phyloP scores from a whole-genome alignment of 106 monocot species.

The Hemerocallis citrina region DNA sequence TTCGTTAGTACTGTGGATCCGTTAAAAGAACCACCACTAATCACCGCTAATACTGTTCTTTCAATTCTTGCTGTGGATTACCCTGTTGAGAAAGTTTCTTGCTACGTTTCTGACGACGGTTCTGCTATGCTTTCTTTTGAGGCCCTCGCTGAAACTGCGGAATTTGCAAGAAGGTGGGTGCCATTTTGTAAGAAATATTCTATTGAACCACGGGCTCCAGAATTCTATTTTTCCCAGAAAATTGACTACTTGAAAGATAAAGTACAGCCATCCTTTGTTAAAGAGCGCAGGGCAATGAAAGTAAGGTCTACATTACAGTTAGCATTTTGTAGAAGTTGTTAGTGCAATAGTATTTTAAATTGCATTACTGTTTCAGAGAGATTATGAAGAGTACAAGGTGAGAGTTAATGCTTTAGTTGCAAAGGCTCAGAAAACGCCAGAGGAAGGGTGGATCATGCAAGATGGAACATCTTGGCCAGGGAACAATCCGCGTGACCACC shows the following conservation, averaged over 20 bases:
- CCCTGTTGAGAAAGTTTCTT: constrained; percentile 92
- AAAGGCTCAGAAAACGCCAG: constrained; percentile 27
- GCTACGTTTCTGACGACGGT: constrained; percentile 98
- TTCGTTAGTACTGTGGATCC: constrained; percentile 99
- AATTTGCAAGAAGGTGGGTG: constrained; percentile 97
- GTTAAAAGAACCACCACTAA: constrained; percentile 85
- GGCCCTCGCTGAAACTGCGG: constrained; percentile 78
- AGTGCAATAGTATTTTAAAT: neutral
- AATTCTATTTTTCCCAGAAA: constrained; percentile 95
- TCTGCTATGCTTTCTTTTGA: constrained; percentile 93
- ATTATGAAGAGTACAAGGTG: neutral
- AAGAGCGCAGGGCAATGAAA: constrained; percentile 97
- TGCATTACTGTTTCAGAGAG: neutral
- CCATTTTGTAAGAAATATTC: constrained; percentile 93
- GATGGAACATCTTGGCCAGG: neutral
- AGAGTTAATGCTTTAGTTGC: constrained; percentile 52
- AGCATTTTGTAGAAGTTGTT: neutral
- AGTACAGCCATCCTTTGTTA: constrained; percentile 92
- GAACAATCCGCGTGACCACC: neutral
- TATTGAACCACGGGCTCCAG: constrained; percentile 90
- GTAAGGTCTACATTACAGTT: too few relatives aligned
- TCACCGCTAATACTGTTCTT: constrained; percentile 92
- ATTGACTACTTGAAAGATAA: constrained; percentile 98
- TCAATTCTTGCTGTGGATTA: constrained; percentile 97
- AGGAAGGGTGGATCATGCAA: constrained; percentile 68